Evolutionary conservation across 2,329 filamentous ascomycete species (phyloP).

Genomic region (Aureobasidium subglaciale): DNA sequence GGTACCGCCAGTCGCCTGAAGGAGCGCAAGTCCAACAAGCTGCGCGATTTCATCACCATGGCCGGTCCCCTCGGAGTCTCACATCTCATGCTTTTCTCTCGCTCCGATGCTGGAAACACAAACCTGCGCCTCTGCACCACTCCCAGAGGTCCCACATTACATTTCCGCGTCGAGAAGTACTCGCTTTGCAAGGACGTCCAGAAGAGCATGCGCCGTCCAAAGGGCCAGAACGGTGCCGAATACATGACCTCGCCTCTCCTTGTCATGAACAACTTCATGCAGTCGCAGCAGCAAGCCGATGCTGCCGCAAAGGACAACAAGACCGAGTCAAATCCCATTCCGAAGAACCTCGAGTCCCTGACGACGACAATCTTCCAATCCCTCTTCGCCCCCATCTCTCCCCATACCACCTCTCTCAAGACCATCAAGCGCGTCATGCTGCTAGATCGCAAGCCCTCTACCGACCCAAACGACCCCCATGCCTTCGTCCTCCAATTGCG

Average conservation of each 20-base stretch:
- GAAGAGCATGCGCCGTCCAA: constrained; percentile 73
- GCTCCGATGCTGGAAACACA: constrained; percentile 82
- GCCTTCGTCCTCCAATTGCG: constrained; percentile 77
- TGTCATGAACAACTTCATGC: constrained; percentile 96
- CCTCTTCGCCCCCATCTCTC: constrained; percentile 91
- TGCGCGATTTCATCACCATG: constrained; percentile 93
- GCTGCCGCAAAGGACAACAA: constrained; percentile 40
- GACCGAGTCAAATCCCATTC: constrained; percentile 42
- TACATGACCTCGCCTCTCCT: constrained; percentile 79
- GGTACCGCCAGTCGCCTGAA: constrained; percentile 83
- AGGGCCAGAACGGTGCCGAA: constrained; percentile 69
- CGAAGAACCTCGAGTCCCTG: constrained; percentile 87
- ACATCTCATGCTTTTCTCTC: constrained; percentile 87
- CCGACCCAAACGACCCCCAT: constrained; percentile 25
- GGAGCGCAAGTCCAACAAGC: constrained; percentile 78
- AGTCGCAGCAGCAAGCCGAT: constrained; percentile 33
- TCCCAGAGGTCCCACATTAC: constrained; percentile 82
- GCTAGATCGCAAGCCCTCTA: constrained; percentile 65
- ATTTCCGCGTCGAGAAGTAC: constrained; percentile 93
- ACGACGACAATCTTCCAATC: constrained; percentile 93
- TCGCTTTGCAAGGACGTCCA: constrained; percentile 87
- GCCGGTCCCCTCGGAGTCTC: constrained; percentile 87
- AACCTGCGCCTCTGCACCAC: constrained; percentile 83
- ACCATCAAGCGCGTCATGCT: constrained; percentile 90
- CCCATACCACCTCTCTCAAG: constrained; percentile 78